Conservation (phyloP, 305 asterid genomes). For the Fraxinus dipetala region DNA sequence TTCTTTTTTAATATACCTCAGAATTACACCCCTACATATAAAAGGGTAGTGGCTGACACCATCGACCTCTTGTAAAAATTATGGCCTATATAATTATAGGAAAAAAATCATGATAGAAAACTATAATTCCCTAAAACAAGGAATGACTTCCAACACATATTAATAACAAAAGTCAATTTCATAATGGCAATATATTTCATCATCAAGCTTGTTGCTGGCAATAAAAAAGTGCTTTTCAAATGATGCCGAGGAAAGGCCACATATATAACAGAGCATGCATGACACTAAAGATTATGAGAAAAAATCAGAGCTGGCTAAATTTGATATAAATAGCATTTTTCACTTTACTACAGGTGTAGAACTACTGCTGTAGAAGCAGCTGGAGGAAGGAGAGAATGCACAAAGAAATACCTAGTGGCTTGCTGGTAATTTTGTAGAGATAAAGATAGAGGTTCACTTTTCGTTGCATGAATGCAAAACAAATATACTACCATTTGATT, state of each 20-base stretch:
- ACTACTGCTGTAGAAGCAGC: not conserved
- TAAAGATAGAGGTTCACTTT: not conserved
- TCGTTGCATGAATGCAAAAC: constrained; percentile 7
- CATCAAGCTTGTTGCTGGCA: not conserved
- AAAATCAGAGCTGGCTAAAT: not conserved
- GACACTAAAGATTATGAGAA: not conserved
- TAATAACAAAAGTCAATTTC: not conserved
- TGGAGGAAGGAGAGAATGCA: not conserved
- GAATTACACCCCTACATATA: not conserved
- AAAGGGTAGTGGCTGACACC: not conserved
- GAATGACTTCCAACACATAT: not conserved
- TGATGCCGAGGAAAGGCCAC: not conserved
- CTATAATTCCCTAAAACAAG: not conserved
- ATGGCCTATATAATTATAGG: not conserved
- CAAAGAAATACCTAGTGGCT: not conserved
- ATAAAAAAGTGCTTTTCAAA: not conserved
- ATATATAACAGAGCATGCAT: not conserved
- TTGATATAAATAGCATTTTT: not conserved
- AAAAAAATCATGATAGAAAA: not conserved
- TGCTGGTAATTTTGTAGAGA: not conserved
- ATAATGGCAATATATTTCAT: not conserved
- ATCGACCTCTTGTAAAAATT: not conserved
- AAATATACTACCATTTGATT: constrained; percentile 2
- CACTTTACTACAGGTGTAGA: not conserved
- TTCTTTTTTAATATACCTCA: not conserved